phyloP scores from a whole-genome alignment of 176 grass and related monocot genomes.

The Pontederia paniculata region DNA sequence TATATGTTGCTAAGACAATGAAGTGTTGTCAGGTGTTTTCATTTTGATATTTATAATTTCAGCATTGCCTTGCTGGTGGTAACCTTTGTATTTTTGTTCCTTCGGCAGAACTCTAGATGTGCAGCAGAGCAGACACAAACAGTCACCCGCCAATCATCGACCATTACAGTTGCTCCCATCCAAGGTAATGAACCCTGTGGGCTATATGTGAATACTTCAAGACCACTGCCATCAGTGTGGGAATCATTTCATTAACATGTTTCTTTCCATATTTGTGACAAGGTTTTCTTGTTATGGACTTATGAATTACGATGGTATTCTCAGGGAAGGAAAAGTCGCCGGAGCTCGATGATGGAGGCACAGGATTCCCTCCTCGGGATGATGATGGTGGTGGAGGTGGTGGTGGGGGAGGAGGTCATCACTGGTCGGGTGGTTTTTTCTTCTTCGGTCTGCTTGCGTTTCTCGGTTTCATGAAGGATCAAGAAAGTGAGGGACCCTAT shows the following conservation, averaged over 20 bases:
- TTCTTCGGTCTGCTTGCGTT: conserved; percentile 25
- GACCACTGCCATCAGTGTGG: not conserved
- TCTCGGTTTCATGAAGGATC: conserved; percentile 19
- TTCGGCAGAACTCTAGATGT: conserved; percentile 9
- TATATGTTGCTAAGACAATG: no score
- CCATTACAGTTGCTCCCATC: conserved; percentile 23
- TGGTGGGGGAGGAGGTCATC: conserved; percentile 8
- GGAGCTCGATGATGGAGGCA: conserved; percentile 20
- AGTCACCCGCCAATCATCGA: conserved; percentile 27
- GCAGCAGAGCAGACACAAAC: conserved; percentile 27
- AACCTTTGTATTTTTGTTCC: not conserved
- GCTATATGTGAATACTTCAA: not conserved
- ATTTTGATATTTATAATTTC: not conserved
- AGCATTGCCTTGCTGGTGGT: not conserved
- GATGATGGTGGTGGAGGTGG: conserved; percentile 20
- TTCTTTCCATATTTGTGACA: not conserved
- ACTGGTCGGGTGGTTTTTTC: conserved; percentile 22
- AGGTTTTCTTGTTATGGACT: no score
- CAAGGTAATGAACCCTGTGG: conserved; percentile 11
- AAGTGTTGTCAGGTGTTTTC: no score
- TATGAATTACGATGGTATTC: not conserved
- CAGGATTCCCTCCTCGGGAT: conserved; percentile 27
- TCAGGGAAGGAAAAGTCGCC: conserved; percentile 20
- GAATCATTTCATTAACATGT: not conserved
- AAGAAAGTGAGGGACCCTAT: conserved; percentile 14